phyloP scores from a whole-genome alignment of 352 stramenopile genomes.

The Globisporangium heterothallicum region DNA sequence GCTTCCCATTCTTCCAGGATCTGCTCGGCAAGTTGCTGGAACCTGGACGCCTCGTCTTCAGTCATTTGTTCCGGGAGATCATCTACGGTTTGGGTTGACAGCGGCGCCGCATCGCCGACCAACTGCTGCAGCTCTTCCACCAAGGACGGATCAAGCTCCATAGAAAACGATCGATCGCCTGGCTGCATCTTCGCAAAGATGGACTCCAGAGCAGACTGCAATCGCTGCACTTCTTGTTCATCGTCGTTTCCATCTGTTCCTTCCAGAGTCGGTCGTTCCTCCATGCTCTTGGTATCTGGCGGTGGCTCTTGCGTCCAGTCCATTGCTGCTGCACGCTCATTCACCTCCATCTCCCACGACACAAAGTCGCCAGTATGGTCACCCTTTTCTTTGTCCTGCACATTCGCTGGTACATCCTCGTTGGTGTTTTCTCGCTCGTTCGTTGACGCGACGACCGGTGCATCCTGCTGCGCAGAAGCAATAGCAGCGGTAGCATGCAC shows the following conservation, averaged over 20 bases:
- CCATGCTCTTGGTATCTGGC: background rate
- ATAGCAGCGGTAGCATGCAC: background rate
- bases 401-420: no score
- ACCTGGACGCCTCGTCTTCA: conserved; percentile 17
- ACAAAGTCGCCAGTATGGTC: no score
- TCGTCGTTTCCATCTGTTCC: background rate
- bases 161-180: background rate
- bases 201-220: background rate
- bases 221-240: conserved; percentile 8
- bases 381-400: no score
- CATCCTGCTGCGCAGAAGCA: no score
- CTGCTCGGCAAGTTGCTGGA: conserved; percentile 16
- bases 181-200: background rate
- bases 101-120: conserved; percentile 11
- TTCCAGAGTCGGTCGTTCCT: background rate
- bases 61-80: conserved; percentile 13
- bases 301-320: background rate
- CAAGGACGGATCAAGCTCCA: conserved; percentile 4
- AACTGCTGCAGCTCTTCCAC: conserved; percentile 21
- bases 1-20: conserved; percentile 13
- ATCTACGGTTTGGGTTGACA: background rate
- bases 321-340: background rate
- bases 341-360: background rate
- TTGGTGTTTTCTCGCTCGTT: background rate
- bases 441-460: background rate